Conservation (phyloP, 1,284 basidiomycete genomes). For the Agaricales sp. region DNA sequence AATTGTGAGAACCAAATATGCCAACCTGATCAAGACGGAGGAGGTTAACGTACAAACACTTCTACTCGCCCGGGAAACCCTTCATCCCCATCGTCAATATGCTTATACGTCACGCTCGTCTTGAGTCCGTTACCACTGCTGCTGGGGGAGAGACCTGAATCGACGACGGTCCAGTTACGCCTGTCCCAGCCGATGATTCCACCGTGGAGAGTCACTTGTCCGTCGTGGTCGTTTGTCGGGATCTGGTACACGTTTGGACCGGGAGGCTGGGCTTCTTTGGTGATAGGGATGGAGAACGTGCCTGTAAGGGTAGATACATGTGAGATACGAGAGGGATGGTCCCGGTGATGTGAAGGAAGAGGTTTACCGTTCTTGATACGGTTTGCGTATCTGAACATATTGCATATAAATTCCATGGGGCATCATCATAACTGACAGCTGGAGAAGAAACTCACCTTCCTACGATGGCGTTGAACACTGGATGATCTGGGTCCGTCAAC, state of each 20-base stretch:
- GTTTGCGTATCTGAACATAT: conserved; percentile 1
- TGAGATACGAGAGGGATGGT: background rate
- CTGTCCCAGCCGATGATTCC: conserved; percentile 45
- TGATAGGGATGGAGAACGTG: conserved; percentile 45
- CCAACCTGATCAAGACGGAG: background rate
- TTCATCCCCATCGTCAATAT: conserved; percentile 39
- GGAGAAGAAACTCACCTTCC: conserved; percentile 28
- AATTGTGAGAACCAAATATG: background rate
- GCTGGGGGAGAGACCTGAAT: conserved; percentile 24
- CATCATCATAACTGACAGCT: conserved; percentile 1
- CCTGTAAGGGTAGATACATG: conserved; percentile 18
- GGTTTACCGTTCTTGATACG: conserved; percentile 33
- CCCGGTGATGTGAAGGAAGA: conserved; percentile 1
- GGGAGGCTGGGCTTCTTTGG: conserved; percentile 32
- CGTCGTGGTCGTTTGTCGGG: conserved; percentile 36
- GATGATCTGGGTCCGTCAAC: conserved; percentile 35
- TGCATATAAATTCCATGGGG: too few relatives aligned
- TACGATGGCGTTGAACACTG: conserved; percentile 39
- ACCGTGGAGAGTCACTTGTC: conserved; percentile 39
- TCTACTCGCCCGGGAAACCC: conserved; percentile 45
- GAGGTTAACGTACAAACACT: conserved; percentile 24
- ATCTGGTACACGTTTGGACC: conserved; percentile 39
- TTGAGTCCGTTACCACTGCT: too few relatives aligned
- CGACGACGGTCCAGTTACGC: conserved; percentile 43
- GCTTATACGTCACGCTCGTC: conserved; percentile 41